Evolutionary conservation across 2,329 filamentous ascomycete species (phyloP).

Genomic region (Nothopassalora personata): DNA sequence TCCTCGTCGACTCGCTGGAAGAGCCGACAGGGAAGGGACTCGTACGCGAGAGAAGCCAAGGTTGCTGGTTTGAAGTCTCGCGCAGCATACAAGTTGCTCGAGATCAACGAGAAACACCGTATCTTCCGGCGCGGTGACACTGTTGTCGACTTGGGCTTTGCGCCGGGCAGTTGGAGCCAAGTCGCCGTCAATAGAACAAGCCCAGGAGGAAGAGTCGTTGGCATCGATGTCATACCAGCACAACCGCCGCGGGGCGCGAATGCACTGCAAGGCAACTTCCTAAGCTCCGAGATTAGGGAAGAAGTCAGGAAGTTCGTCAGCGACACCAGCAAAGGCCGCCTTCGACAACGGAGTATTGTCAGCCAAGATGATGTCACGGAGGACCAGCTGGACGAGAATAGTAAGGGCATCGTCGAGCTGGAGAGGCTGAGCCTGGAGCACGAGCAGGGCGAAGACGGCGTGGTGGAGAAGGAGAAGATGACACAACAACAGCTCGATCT

Average conservation of each 20-base stretch:
- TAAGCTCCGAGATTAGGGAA: conserved; percentile 66
- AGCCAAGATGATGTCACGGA: conserved; percentile 30
- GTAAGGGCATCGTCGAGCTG: conserved; percentile 61
- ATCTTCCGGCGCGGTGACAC: conserved; percentile 77
- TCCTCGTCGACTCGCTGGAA: conserved; percentile 76
- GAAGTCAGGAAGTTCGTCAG: conserved; percentile 72
- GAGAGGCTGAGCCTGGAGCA: conserved; percentile 47
- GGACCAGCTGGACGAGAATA: conserved; percentile 38
- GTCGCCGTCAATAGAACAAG: conserved; percentile 75
- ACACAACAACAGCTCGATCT: conserved; percentile 24
- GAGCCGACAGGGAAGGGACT: conserved; percentile 67
- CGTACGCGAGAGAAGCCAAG: conserved; percentile 67
- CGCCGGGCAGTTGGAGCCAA: conserved; percentile 63
- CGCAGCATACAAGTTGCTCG: conserved; percentile 86
- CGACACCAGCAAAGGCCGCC: conserved; percentile 56
- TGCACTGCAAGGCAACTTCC: conserved; percentile 90
- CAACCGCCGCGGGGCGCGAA: conserved; percentile 88
- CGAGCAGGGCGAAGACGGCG: conserved; percentile 24
- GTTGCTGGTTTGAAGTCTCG: conserved; percentile 79
- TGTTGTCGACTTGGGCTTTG: conserved; percentile 84
- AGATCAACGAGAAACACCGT: conserved; percentile 77
- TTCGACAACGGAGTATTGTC: conserved; percentile 23
- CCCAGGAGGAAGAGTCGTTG: conserved; percentile 69
- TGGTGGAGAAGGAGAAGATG: conserved; percentile 10
- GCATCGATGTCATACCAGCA: conserved; percentile 89